phyloP scores from a whole-genome alignment of 164 flowering plant genomes.

The Sedum album region DNA sequence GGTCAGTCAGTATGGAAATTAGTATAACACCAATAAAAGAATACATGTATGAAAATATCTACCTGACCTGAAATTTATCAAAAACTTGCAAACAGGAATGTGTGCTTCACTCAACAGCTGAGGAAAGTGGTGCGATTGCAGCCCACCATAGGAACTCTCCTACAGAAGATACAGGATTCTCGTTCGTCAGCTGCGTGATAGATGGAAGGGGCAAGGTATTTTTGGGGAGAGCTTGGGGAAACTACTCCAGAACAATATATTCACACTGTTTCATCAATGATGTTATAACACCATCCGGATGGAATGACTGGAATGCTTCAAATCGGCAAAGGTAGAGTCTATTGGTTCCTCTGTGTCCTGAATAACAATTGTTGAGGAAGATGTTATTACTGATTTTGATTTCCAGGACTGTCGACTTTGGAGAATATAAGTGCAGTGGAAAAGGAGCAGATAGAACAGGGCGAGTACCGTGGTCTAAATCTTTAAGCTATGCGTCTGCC shows the following conservation, averaged over 20 bases:
- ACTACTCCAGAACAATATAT: slow-evolving; percentile 53
- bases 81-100: slow-evolving; percentile 34
- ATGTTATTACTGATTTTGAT: not conserved
- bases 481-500: slow-evolving; percentile 38
- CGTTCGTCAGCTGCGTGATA: slow-evolving; percentile 57
- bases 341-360: not conserved
- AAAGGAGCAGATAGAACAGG: slow-evolving; percentile 45
- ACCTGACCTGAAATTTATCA: not conserved
- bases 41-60: too few relatives aligned
- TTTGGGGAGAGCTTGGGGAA: slow-evolving; percentile 91
- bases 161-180: slow-evolving; percentile 65
- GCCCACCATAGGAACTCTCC: slow-evolving; percentile 59
- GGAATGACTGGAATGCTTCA: slow-evolving; percentile 66
- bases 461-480: slow-evolving; percentile 61
- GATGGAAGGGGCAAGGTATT: slow-evolving; percentile 49
- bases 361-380: not conserved
- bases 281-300: slow-evolving; percentile 50
- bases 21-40: too few relatives aligned
- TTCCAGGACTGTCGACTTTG: slow-evolving; percentile 62
- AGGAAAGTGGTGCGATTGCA: slow-evolving; percentile 57
- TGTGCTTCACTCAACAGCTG: slow-evolving; percentile 47
- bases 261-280: slow-evolving; percentile 41
- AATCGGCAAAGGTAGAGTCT: slow-evolving; percentile 34
- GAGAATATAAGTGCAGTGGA: slow-evolving; percentile 63
- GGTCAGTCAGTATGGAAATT: slow-evolving; percentile 36